Evolutionary conservation across 441 rosid species (phyloP).

Genomic region (Bruguiera hainesii): DNA sequence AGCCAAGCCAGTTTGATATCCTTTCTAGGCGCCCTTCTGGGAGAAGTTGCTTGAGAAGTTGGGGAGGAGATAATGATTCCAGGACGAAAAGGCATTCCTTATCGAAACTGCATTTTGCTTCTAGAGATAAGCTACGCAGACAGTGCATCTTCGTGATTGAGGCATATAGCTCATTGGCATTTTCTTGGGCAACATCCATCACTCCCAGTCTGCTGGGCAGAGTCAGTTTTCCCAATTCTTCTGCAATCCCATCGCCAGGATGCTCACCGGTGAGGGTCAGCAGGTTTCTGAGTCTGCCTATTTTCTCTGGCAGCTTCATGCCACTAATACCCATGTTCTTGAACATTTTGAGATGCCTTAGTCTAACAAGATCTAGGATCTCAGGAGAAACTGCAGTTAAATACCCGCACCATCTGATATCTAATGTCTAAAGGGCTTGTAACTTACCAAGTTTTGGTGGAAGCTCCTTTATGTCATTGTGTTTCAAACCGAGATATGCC

Average conservation of each 20-base stretch:
- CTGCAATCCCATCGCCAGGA: constrained; percentile 24
- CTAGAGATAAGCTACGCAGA: constrained; percentile 31
- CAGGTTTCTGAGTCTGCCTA: constrained; percentile 25
- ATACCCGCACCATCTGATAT: constrained; percentile 36
- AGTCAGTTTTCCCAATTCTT: constrained; percentile 26
- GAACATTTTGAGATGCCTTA: constrained; percentile 35
- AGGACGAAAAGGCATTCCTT: constrained; percentile 16
- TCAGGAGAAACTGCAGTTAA: constrained; percentile 19
- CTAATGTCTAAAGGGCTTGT: constrained; percentile 31
- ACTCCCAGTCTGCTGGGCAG: constrained; percentile 36
- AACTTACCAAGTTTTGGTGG: constrained; percentile 27
- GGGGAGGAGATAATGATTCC: constrained; percentile 38
- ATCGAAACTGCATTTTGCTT: constrained; percentile 18
- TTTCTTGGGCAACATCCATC: constrained; percentile 31
- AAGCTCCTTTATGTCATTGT: constrained; percentile 28
- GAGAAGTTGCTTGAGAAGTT: constrained; percentile 30
- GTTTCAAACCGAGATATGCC: constrained; percentile 38
- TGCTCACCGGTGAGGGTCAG: constrained; percentile 33
- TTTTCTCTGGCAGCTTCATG: constrained; percentile 28
- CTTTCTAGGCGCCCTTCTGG: constrained; percentile 29
- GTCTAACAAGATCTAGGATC: constrained; percentile 22
- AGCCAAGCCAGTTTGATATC: constrained; percentile 34
- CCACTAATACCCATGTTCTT: constrained; percentile 23
- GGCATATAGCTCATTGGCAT: constrained; percentile 24
- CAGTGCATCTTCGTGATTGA: constrained; percentile 32